Evolutionary conservation across 164 flowering plant genomes (phyloP).

Genomic region (Litsea cubeba): DNA sequence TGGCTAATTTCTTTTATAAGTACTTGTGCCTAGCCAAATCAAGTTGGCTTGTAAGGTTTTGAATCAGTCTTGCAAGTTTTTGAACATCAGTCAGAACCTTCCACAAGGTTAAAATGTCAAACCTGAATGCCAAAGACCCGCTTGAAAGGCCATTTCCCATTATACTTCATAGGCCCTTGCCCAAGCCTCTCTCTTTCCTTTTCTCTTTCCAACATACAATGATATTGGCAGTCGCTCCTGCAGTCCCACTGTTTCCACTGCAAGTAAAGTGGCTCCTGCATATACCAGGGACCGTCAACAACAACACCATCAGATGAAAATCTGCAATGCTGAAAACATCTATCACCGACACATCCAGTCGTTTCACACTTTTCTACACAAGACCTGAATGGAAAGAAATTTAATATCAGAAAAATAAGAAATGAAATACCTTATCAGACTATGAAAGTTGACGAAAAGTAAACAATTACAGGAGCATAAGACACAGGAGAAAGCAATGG

Average conservation of each 20-base stretch:
- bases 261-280: constrained; percentile 79
- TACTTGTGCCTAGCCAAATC: no score
- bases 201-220: constrained; percentile 81
- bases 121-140: constrained; percentile 88
- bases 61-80: no score
- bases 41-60: no score
- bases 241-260: constrained; percentile 94
- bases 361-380: constrained; percentile 73
- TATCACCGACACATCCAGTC: constrained; percentile 72
- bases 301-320: constrained; percentile 64
- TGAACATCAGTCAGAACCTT: background rate
- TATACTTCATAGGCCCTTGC: constrained; percentile 65
- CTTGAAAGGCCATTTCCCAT: constrained; percentile 88
- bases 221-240: constrained; percentile 70
- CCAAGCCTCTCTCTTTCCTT: constrained; percentile 57
- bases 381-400: constrained; percentile 34
- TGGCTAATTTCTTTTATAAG: no score
- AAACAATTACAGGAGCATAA: no score
- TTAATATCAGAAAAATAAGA: background rate
- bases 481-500: no score
- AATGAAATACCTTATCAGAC: background rate
- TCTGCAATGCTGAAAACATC: constrained; percentile 73
- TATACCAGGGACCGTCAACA: constrained; percentile 70
- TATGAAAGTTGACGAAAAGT: background rate
- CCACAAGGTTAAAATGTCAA: constrained; percentile 12